These are phyloP conservation scores for Aurinia saxatilis DNA, from an alignment of 345 rosid species.

Conservation along the genomic window DNA sequence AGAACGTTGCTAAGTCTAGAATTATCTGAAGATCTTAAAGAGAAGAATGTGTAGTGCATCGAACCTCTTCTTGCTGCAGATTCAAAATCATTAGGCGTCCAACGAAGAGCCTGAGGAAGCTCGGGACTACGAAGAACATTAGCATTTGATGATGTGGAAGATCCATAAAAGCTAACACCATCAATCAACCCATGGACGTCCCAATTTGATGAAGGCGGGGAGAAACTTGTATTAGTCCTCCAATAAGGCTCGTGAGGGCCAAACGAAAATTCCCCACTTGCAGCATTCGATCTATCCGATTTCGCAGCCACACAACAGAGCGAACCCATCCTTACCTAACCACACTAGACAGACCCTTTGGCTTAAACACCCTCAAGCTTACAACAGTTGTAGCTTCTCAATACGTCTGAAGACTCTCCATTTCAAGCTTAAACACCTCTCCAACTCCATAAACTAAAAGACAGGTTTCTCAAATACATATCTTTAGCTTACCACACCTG, in stretches of 20 bases:
- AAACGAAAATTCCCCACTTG: slow-evolving; percentile 41
- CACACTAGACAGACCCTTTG: background rate
- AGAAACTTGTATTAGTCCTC: slow-evolving; percentile 78
- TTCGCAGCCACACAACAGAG: slow-evolving; percentile 93
- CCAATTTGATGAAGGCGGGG: slow-evolving; percentile 57
- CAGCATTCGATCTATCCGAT: slow-evolving; percentile 73
- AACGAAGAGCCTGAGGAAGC: slow-evolving; percentile 45
- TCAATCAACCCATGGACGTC: slow-evolving; percentile 59
- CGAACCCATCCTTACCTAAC: slow-evolving; percentile 63
- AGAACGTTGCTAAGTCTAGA: background rate
- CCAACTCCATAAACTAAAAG: slow-evolving; percentile 6
- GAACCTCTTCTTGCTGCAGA: slow-evolving; percentile 41
- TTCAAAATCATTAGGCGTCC: slow-evolving; percentile 61
- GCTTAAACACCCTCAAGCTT: background rate
- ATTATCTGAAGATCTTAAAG: background rate
- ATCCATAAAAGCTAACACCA: slow-evolving; percentile 38
- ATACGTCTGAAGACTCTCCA: background rate
- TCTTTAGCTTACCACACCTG: slow-evolving; percentile 9
- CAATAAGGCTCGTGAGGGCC: slow-evolving; percentile 58
- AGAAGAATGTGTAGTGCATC: background rate
- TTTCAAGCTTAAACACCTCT: background rate
- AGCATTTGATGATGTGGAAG: slow-evolving; percentile 53
- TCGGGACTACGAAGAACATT: slow-evolving; percentile 48
- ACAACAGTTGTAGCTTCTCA: background rate
- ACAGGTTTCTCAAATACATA: background rate